Evolutionary conservation across 2,329 filamentous ascomycete genomes (phyloP), one percentile per base, ranked within the genome.

Genomic region (Lecanicillium sp.): DNA sequence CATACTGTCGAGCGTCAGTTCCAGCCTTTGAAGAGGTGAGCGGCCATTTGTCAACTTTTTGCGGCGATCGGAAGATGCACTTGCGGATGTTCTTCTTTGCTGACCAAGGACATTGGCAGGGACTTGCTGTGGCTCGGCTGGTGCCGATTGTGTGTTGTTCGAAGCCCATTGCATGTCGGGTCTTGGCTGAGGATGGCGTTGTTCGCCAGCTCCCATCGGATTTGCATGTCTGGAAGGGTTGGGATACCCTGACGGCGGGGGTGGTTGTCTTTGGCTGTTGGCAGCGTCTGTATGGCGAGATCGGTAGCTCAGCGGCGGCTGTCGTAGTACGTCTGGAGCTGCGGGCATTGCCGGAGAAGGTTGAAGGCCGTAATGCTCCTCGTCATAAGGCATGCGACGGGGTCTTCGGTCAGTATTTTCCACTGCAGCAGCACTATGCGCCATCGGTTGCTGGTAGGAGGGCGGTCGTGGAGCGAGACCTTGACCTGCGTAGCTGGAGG

Each of bases 11-110:
- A 96, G 73, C 52, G 86, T 92, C 54, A 85, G 78, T 67, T 98
- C 90, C 49, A 98, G 75, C 66, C 83, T 92, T 61, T 98, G 90
- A 37, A 98, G 72, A 37, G 94, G 92, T 46, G 90, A 96, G 52
- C 85, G 79, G 57, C 94, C 83, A 41, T 82, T 73, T 53, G 90
- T 85, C 62, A 85, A 79, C 65, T 71, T 68, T 68, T 67, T 74
- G 40, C 68, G 63, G 47, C 68, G 64, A 48, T 65, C 63, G 37
- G 59, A 55, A 37, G 58, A 62, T 45, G 55, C 59, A 36, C 49
- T 59, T 30, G 55, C 42, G 5, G 68, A 64, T 15, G 58, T 54
- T 52, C 57, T 64, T 50, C 57, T 63, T 3, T 54, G 50, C 39
- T 61, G 57, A 29, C 50, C 38, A 29, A 43, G 34, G 25, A 43